Conservation (phyloP, 345 rosid species). For the Cardamine occulta region DNA sequence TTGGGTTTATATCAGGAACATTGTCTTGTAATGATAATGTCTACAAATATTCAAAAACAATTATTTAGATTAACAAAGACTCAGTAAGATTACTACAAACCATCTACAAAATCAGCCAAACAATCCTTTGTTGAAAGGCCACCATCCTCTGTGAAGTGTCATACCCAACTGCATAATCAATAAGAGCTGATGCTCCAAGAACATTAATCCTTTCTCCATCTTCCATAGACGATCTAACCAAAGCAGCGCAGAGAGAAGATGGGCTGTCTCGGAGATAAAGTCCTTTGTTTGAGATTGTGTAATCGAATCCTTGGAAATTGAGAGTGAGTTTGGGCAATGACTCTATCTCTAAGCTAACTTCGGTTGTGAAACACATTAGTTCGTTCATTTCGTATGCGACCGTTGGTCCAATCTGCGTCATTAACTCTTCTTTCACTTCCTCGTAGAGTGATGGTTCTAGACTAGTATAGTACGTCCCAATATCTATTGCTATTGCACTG, state of each 20-base stretch:
- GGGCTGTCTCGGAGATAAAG: conserved; percentile 38
- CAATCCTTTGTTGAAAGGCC: conserved; percentile 42
- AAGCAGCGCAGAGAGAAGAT: conserved; percentile 40
- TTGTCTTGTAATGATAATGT: background rate
- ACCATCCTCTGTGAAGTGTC: conserved; percentile 32
- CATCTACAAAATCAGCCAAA: conserved; percentile 44
- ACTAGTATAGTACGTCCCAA: conserved; percentile 41
- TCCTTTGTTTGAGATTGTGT: conserved; percentile 42
- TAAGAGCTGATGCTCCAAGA: conserved; percentile 43
- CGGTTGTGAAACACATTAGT: conserved; percentile 42
- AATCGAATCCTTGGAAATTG: conserved; percentile 34
- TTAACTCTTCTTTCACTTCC: conserved; percentile 29
- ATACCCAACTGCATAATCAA: conserved; percentile 42
- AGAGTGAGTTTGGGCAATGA: conserved; percentile 39
- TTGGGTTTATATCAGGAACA: background rate
- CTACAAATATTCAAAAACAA: conserved; percentile 3
- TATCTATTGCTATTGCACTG: conserved; percentile 34
- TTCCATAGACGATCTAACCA: conserved; percentile 33
- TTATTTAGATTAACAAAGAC: background rate
- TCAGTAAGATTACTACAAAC: conserved; percentile 12
- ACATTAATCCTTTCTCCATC: conserved; percentile 33
- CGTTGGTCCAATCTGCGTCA: conserved; percentile 38
- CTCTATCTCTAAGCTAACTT: conserved; percentile 31
- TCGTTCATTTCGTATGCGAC: conserved; percentile 37
- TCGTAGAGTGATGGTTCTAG: conserved; percentile 42